Base-by-base conservation (phyloP, 352 stramenopile species). In the Globisporangium middletonii region DNA sequence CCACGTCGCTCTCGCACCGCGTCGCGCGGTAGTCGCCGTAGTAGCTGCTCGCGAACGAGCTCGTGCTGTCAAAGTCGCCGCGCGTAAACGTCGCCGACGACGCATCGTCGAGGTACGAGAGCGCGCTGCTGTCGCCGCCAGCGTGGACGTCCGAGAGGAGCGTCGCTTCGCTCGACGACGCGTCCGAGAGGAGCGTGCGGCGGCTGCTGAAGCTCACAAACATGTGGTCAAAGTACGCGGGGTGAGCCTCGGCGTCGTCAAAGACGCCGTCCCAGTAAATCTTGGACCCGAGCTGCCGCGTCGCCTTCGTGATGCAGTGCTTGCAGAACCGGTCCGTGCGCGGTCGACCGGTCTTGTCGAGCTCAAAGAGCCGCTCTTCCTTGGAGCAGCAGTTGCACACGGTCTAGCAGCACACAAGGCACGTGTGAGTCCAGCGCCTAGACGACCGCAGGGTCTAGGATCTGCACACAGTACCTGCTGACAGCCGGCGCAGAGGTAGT, bases 311-410 rank as follows among this genome's bases (percentile, higher is more conserved):
- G 44, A 80, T 46, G 28, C 71, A 80, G 43, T 68, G 19, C 43
- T 74, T 75, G 50, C 74, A 83, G 55, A 83, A 83, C 5, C 69
- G 72, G 5, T 79, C 69, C 19, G 64, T 68, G 26, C 74, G 66
- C 18, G 64, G 62, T 13, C 64, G 60, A 0, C 64, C 67, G n/a
- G 54, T 71, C 42, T 69, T 74, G 53, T 81, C 71, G 28, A 81
- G 59, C 57, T 74, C 57, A 48, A 77, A 81, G 41, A 83, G 65
- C 50, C 67, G 75, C 37, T 69, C 62, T 52, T 75, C 75, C 23
- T 72, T 58, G 38, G 69, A 83, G 52, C 74, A 83, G 38, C 67
- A 69, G 42, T 66, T 75, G 59, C 74, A 83, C 8, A 81, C 74
- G 12, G 68, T 77, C 57, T 83, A 11, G 38, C 13, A 28, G 28